Evolutionary conservation across 371 early-diverging fungal species (phyloP), one percentile per base, ranked within the genome.

Genomic region (Mortierella sp.): DNA sequence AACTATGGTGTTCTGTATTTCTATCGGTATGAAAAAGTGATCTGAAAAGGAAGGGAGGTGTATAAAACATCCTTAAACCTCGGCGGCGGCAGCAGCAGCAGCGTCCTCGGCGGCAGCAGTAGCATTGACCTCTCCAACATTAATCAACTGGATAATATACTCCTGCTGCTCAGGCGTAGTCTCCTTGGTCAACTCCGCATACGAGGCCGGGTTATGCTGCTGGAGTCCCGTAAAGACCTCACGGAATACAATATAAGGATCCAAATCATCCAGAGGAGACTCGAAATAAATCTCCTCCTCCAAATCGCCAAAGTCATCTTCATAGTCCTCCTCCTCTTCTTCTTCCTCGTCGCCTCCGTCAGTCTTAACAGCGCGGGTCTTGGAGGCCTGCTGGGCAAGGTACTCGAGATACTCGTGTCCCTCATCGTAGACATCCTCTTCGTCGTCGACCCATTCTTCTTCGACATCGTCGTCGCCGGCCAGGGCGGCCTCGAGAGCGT

Each of bases 191-290:
- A 94, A 79, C 16, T 90, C 82, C 10, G 84, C 65, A 75, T 92
- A 91, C 8, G 90, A 88, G 10, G 91, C 90, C 0, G 90, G 88
- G 82, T 92, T 90, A 43, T 83, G 74, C 75, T 80, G 84, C 81
- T 91, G 88, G 60, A 93, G 79, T 32, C 90, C 88, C 7, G 83
- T 75, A 70, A 91, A 85, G 75, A 84, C 83, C 72, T 92, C 90
- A 21, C 93, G 92, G 88, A 98, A 95, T 76, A 90, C 90, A 38
- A 93, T 80, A 88, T 96, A 97, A 6, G 95, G 94, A 82, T 98
- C 94, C 63, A 98, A 87, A 55, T 92, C 89, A 81, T 98, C 98
- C 77, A 98, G 89, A 21, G 97, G 97, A 2, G 97, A 96, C 79
- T 95, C 95, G 76, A 95, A 95, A 18, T 95, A 89, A 79, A 97